Percentiles rank a stretch among this genome's conserved stretches.
These are phyloP conservation scores for Apodospora peruviana DNA, from an alignment of 495 filamentous ascomycete species.

Conservation along the genomic window DNA sequence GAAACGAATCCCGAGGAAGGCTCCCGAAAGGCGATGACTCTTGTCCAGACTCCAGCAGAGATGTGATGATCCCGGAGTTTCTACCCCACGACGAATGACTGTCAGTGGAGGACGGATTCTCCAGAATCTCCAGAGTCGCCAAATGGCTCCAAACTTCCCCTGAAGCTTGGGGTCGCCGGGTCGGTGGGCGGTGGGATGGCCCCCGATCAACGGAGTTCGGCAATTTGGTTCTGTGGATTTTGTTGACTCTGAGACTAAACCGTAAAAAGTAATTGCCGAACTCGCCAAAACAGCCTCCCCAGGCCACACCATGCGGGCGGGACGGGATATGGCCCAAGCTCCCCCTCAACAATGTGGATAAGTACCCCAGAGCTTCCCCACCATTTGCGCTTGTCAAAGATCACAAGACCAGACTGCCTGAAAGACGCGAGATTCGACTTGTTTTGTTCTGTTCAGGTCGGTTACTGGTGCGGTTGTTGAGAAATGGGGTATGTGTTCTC, in stretches of 20 bases:
- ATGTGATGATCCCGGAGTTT: too few species aligned
- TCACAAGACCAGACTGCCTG: background rate
- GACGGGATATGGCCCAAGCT: slow-evolving; percentile 20
- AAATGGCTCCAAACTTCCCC: too few species aligned
- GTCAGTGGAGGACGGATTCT: too few species aligned
- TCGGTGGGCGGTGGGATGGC: too few species aligned
- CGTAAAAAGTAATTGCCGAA: background rate
- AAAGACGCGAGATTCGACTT: background rate
- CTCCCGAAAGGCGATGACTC: too few species aligned
- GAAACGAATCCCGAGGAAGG: too few species aligned
- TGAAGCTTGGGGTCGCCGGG: too few species aligned
- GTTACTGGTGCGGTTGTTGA: background rate
- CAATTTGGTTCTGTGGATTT: background rate
- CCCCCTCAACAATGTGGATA: slow-evolving; percentile 14
- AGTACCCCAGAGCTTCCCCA: slow-evolving; percentile 5
- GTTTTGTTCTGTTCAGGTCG: background rate
- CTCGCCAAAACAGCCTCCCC: background rate
- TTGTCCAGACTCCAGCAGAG: too few species aligned
- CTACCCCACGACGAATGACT: too few species aligned
- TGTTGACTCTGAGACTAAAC: background rate
- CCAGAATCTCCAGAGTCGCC: too few species aligned
- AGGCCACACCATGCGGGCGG: slow-evolving; percentile 14
- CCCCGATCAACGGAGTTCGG: background rate
- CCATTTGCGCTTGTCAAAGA: background rate
- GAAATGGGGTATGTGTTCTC: background rate